Evolutionary conservation across 306 rosid species (phyloP).

Genomic region (Pterocarpus santalinus): DNA sequence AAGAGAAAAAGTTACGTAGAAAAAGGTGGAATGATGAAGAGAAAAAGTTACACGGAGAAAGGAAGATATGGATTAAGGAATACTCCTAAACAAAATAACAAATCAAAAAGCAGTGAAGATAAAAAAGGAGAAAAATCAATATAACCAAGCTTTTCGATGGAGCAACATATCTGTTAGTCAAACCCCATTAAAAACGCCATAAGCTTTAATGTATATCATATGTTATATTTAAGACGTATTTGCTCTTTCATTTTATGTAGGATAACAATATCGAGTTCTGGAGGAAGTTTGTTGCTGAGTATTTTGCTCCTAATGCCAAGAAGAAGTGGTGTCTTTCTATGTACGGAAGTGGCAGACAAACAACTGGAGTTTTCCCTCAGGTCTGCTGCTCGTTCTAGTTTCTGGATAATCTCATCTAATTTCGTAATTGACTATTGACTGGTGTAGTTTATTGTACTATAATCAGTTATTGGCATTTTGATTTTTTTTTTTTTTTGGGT

Average conservation of each 20-base stretch:
- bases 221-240: conserved; percentile 25
- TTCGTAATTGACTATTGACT: conserved; percentile 44
- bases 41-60: neutral
- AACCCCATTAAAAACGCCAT: neutral
- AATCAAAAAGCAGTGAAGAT: neutral
- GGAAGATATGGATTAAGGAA: neutral
- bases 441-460: conserved; percentile 29
- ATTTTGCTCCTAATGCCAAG: conserved; percentile 93
- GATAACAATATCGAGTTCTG: conserved; percentile 95
- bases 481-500: conserved; percentile 15
- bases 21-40: neutral
- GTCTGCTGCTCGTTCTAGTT: conserved; percentile 56
- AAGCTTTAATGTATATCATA: neutral
- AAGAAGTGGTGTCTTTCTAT: conserved; percentile 99
- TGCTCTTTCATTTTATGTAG: conserved; percentile 57
- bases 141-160: neutral
- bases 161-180: neutral
- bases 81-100: neutral
- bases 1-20: neutral
- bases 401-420: conserved; percentile 41
- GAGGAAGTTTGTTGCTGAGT: conserved; percentile 97
- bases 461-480: conserved; percentile 20
- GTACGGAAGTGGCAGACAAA: conserved; percentile 96
- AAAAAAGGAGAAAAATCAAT: neutral
- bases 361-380: conserved; percentile 98